A percentile compares a stretch with the other conserved stretches of the same genome.
These are phyloP conservation scores for Arthrinium phaeospermum DNA, from an alignment of 2,329 filamentous ascomycete species.

Conservation along the genomic window DNA sequence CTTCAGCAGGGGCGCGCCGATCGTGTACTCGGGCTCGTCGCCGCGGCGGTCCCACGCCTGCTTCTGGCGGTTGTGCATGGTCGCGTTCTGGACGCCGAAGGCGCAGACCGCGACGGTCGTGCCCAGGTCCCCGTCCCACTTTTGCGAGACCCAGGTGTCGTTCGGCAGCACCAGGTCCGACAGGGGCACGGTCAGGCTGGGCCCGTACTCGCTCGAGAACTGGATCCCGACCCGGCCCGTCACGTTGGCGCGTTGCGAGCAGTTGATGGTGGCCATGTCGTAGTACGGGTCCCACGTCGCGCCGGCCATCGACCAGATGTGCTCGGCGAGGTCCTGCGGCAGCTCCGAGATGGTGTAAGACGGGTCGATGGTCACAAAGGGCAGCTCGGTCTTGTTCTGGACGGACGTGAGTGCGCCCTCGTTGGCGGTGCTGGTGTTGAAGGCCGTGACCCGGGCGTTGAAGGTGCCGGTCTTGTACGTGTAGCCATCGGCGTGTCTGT, in stretches of 20 bases:
- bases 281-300: conserved; percentile 30
- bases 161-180: conserved; percentile 37
- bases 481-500: background rate
- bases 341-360: conserved; percentile 21
- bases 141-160: conserved; percentile 13
- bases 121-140: background rate
- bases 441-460: conserved; percentile 10
- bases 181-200: conserved; percentile 33
- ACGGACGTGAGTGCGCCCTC: conserved; percentile 16
- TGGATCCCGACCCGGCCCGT: conserved; percentile 33
- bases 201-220: conserved; percentile 35
- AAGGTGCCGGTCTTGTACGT: conserved; percentile 18
- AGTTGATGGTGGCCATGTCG: conserved; percentile 32
- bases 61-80: background rate
- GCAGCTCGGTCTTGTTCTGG: conserved; percentile 23
- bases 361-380: conserved; percentile 23
- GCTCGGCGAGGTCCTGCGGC: conserved; percentile 31
- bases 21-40: conserved; percentile 20
- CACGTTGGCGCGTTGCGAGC: conserved; percentile 29
- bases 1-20: conserved; percentile 36
- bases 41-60: background rate
- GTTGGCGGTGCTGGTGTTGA: conserved; percentile 21
- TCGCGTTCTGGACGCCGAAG: conserved; percentile 40
- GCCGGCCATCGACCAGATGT: conserved; percentile 36
- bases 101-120: conserved; percentile 27